Evolutionary conservation across 2,329 filamentous ascomycete species (phyloP), one percentile per base, ranked within the genome.

Genomic region (Aschersonia sp.): DNA sequence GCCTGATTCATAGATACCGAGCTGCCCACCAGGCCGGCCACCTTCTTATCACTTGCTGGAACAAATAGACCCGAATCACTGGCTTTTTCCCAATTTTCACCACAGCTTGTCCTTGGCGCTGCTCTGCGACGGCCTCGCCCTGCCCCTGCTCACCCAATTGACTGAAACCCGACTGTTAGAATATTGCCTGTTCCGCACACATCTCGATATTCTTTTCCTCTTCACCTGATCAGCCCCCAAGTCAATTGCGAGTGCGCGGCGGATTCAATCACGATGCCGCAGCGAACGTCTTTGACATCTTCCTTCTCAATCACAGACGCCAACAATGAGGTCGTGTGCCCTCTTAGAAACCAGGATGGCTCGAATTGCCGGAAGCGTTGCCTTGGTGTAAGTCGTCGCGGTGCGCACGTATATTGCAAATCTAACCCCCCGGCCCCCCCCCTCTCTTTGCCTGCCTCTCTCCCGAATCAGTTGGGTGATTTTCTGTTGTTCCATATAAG

Each of bases 361-460:
- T 95, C 89, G 57, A 87, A 83, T 70, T 98, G 92, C 73, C 83
- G 90, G 66, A 98, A 98, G 74, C 80, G 90, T 73, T 98, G 92
- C 72, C 83, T 94, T 63, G 92, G 92, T 68, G 92, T 97, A 77
- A 87, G 89, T 92, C 41, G 8, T 37, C 7, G 11, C 7, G 7
- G 33, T 11, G 33, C 8, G 7, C 33, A 11, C 33, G 33, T 37
- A 8, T 11, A 37, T 8, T 11, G 33, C 14, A 14, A 14, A 14
- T 14, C 14, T 14, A 14, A 14, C 14, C 14, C 14, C 14, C 14
- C 14, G 14, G 1, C 14, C 14, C 14, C 14, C 14, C 14, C 14
- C 14, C 14, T 14, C 14, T 14, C 14, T 14, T 14, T 14, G 14
- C 8, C 35, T 37, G 35, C 8, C 12, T 9, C 35, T 37, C 12